Base-by-base conservation (phyloP, 1,284 basidiomycete species). In the Phylloporus sp. region DNA sequence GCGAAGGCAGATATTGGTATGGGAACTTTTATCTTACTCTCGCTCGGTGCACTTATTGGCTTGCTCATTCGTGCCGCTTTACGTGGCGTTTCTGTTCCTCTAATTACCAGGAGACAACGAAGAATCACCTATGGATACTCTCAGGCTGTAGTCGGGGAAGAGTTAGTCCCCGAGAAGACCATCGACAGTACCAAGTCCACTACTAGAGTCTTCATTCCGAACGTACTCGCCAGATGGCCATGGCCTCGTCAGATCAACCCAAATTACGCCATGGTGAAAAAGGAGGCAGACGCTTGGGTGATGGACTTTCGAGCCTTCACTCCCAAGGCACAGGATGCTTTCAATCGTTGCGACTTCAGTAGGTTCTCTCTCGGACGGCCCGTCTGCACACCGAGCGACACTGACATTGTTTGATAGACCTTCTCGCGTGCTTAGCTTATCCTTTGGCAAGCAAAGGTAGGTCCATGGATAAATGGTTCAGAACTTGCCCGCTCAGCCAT, bases 221-320 rank as follows among this genome's bases (percentile, higher is more conserved):
- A 72, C n/a, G 34, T 70, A 7, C 59, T 69, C 24, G 52, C 49
- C 6, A 61, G 58, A 57, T 71, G 69, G 70, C 70, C 69, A 15
- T 70, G 69, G 69, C 58, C 57, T 28, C 69, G 69, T 42, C 66
- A 11, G 11, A 50, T 47, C 24, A 47, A 47, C 24, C 44, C 44
- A 46, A 46, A 46, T 13, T 46, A 46, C 17, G 44, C 44, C 24
- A 26, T 6, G 10, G 44, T 26, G 2, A 67, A 57, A 53, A 20
- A 49, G 39, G 66, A 71, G 20, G 49, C 53, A 2, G 39, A 34
- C 20, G 56, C 68, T 46, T 69, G 68, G 68, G 31, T 68, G 4
- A 39, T n/a, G 22, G 47, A 44, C 56, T 68, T 69, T 50, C 40
- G 17, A 26, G 69, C 69, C 2, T 71, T 69, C 44, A 57, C 34